Conservation (phyloP, 2,329 filamentous ascomycete genomes). For the Fusarium sp. region DNA sequence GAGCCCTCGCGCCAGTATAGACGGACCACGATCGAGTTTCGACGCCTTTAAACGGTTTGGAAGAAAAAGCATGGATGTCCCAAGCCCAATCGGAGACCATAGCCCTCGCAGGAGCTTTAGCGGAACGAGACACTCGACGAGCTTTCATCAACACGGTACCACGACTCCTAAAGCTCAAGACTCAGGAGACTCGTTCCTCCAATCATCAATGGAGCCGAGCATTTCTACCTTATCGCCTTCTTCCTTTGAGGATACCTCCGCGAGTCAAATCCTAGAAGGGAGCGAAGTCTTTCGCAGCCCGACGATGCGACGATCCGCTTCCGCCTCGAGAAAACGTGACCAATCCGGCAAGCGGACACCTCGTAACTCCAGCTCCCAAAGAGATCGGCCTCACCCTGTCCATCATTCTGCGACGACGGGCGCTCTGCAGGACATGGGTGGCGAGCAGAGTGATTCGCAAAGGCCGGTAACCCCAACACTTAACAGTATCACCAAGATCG, state of each 20-base stretch:
- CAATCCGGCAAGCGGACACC: conserved; percentile 26
- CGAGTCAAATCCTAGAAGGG: conserved; percentile 88
- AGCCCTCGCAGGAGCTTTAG: conserved; percentile 74
- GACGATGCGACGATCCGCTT: conserved; percentile 69
- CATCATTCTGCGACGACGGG: conserved; percentile 58
- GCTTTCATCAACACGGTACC: conserved; percentile 53
- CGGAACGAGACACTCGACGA: conserved; percentile 66
- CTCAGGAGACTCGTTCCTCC: conserved; percentile 78
- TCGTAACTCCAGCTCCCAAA: conserved; percentile 34
- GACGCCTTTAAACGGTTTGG: conserved; percentile 64
- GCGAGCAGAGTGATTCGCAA: conserved; percentile 33
- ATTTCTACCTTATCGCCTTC: conserved; percentile 78
- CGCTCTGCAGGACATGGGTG: conserved; percentile 44
- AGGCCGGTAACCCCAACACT: conserved; percentile 58
- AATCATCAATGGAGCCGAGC: conserved; percentile 78
- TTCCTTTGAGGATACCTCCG: conserved; percentile 82
- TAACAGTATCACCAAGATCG: conserved; percentile 69
- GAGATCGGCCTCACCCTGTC: conserved; percentile 23
- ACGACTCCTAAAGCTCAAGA: conserved; percentile 52
- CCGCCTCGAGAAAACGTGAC: conserved; percentile 51
- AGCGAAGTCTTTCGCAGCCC: conserved; percentile 91
- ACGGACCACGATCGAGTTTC: conserved; percentile 65
- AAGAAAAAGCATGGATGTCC: conserved; percentile 67
- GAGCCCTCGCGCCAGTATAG: conserved; percentile 69
- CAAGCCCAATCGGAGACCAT: conserved; percentile 58